Percentiles rank a stretch among this genome's conserved stretches.
phyloP scores from a whole-genome alignment of 2,329 filamentous ascomycete genomes.

The Byssochlamys sp. region DNA sequence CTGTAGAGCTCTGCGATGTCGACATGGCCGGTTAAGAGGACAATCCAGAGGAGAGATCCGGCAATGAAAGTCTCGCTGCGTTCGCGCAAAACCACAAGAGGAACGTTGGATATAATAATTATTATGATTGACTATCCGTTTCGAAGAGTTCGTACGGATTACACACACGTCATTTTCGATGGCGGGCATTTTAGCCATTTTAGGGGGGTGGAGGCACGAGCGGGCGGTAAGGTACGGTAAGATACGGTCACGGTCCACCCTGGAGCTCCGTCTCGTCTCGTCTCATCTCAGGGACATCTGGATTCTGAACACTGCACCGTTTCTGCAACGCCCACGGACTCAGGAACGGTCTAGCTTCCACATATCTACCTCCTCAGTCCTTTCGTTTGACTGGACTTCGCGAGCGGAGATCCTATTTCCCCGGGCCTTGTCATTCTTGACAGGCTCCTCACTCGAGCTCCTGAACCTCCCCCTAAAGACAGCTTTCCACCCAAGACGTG shows the following conservation, averaged over 20 bases:
- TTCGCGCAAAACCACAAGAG: background rate
- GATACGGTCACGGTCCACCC: slow-evolving; percentile 12
- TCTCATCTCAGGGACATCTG: slow-evolving; percentile 15
- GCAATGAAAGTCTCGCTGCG: background rate
- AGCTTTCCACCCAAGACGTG: slow-evolving; percentile 3
- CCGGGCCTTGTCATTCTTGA: background rate
- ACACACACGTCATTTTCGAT: slow-evolving; percentile 11
- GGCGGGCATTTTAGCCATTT: background rate
- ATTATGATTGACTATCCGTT: background rate
- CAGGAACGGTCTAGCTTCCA: background rate
- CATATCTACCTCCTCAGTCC: background rate
- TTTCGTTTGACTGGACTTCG: background rate
- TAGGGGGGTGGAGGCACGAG: background rate
- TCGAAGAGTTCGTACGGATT: slow-evolving; percentile 8
- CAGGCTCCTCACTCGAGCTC: slow-evolving; percentile 39
- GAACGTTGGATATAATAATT: background rate
- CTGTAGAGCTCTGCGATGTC: background rate
- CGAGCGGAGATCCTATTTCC: background rate
- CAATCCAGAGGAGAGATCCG: background rate
- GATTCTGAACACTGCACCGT: slow-evolving; percentile 2
- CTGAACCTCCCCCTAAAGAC: slow-evolving; percentile 31
- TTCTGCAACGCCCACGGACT: background rate
- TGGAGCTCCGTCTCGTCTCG: slow-evolving; percentile 8
- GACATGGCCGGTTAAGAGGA: slow-evolving; percentile 10
- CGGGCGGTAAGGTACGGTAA: slow-evolving; percentile 8